Evolutionary conservation across 2,329 filamentous ascomycete species (phyloP).

Genomic region (Tolypocladium paradoxum): DNA sequence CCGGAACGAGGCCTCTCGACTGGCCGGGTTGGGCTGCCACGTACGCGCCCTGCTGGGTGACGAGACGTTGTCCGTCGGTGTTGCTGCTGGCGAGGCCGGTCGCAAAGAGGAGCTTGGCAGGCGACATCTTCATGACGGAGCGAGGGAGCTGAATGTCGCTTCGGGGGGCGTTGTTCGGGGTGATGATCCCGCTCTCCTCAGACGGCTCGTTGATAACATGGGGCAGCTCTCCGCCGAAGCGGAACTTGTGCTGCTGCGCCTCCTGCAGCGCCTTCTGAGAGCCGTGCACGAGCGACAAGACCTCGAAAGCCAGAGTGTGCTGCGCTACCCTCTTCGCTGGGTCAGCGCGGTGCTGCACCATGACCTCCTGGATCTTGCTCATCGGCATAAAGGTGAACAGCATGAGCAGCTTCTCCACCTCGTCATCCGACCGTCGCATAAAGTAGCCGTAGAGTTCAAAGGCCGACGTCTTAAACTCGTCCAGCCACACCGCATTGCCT

Average conservation of each 20-base stretch:
- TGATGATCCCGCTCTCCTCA: slow-evolving; percentile 19
- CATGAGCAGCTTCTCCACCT: slow-evolving; percentile 73
- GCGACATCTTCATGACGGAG: slow-evolving; percentile 44
- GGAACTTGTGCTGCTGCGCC: slow-evolving; percentile 39
- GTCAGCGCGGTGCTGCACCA: slow-evolving; percentile 56
- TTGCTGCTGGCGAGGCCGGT: slow-evolving; percentile 46
- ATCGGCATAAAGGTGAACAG: slow-evolving; percentile 83
- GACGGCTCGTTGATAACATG: slow-evolving; percentile 18
- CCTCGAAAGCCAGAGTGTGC: slow-evolving; percentile 71
- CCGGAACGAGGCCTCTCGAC: slow-evolving; percentile 31
- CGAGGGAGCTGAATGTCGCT: slow-evolving; percentile 49
- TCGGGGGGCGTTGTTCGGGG: slow-evolving; percentile 36
- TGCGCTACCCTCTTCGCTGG: slow-evolving; percentile 69
- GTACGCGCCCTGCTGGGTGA: slow-evolving; percentile 45
- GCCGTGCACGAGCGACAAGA: slow-evolving; percentile 72
- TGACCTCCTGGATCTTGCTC: slow-evolving; percentile 52
- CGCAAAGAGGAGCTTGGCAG: slow-evolving; percentile 48
- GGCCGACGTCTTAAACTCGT: slow-evolving; percentile 64
- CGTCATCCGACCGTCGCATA: slow-evolving; percentile 67
- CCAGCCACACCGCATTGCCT: slow-evolving; percentile 90
- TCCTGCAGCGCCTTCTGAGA: slow-evolving; percentile 50
- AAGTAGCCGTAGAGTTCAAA: slow-evolving; percentile 93
- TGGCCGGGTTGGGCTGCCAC: slow-evolving; percentile 42
- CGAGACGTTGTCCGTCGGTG: slow-evolving; percentile 48
- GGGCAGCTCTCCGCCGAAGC: slow-evolving; percentile 31